Percentiles rank a stretch among this genome's conserved stretches.
Conservation (phyloP, 2,329 filamentous ascomycete genomes). For the Stagonosporopsis rhizophila region DNA sequence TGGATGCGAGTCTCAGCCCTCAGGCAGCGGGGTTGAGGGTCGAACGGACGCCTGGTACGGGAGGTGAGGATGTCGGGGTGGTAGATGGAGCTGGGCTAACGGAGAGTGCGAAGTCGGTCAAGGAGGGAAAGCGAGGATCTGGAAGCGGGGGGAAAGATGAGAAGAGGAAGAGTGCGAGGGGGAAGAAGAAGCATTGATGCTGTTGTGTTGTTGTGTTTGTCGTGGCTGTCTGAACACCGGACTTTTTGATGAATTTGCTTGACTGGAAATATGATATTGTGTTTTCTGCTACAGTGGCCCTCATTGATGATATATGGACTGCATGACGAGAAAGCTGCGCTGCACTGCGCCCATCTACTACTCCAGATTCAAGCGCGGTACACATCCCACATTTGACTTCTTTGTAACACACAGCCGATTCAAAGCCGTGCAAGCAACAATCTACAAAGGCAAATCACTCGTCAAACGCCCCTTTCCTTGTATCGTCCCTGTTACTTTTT, state of each 20-base stretch:
- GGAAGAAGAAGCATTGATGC: constrained; percentile 5
- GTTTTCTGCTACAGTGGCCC: no score
- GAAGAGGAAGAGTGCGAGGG: constrained; percentile 36
- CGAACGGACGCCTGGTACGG: constrained; percentile 19
- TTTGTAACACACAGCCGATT: no score
- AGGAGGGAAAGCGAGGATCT: constrained; percentile 23
- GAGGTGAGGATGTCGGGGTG: constrained; percentile 12
- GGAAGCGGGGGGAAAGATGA: constrained; percentile 35
- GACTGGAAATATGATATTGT: no score
- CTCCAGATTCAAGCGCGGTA: no score
- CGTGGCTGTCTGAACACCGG: background rate
- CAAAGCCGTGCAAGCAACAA: no score
- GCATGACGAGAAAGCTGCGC: no score
- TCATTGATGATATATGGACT: no score
- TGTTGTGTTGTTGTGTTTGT: background rate
- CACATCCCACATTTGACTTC: no score
- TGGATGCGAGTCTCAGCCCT: constrained; percentile 30
- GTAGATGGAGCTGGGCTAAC: constrained; percentile 29
- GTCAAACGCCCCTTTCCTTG: no score
- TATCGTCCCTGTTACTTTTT: no score
- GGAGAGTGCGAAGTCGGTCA: constrained; percentile 28
- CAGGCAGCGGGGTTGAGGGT: constrained; percentile 17
- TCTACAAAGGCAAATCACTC: no score
- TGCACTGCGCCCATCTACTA: no score
- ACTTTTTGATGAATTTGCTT: background rate